Percentiles rank a stretch among this genome's conserved stretches.
Conservation (phyloP, 1,284 basidiomycete genomes). For the Marasmius tenuissimus region DNA sequence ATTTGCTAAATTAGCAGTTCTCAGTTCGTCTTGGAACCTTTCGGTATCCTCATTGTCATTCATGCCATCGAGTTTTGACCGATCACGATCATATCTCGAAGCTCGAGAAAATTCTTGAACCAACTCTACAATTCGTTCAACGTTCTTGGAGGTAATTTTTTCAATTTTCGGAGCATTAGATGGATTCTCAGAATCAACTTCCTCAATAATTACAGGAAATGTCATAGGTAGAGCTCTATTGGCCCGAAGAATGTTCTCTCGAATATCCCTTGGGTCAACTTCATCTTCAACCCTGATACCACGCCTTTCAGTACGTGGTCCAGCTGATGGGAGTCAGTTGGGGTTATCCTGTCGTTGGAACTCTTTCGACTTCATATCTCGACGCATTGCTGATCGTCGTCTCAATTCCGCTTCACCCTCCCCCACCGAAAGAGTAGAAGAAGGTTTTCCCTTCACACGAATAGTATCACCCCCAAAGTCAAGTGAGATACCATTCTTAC, state of each 20-base stretch:
- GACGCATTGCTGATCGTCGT: conserved; percentile 4
- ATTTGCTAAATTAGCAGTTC: not conserved
- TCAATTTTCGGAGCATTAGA: not conserved
- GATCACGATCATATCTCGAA: not conserved
- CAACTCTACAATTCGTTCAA: not conserved
- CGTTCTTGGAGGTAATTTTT: not conserved
- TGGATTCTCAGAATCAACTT: not conserved
- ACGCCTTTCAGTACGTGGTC: not conserved
- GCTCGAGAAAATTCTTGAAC: conserved; percentile 4
- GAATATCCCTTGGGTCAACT: not conserved
- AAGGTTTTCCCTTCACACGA: not conserved
- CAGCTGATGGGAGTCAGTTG: not conserved
- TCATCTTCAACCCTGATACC: not conserved
- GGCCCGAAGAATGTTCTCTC: not conserved
- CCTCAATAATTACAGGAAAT: conserved; percentile 3
- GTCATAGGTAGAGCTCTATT: not conserved
- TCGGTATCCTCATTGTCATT: not conserved
- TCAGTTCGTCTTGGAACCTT: not conserved
- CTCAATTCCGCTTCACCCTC: conserved; percentile 10
- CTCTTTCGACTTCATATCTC: not conserved
- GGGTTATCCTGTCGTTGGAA: not conserved
- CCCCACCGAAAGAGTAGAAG: conserved; percentile 11
- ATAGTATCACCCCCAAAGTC: conserved; percentile 24
- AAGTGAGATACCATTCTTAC: conserved; percentile 19
- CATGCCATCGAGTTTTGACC: not conserved